These are phyloP conservation scores for Physocladia obscura DNA, from an alignment of 192 early-diverging fungal genomes.

Conservation along the genomic window DNA sequence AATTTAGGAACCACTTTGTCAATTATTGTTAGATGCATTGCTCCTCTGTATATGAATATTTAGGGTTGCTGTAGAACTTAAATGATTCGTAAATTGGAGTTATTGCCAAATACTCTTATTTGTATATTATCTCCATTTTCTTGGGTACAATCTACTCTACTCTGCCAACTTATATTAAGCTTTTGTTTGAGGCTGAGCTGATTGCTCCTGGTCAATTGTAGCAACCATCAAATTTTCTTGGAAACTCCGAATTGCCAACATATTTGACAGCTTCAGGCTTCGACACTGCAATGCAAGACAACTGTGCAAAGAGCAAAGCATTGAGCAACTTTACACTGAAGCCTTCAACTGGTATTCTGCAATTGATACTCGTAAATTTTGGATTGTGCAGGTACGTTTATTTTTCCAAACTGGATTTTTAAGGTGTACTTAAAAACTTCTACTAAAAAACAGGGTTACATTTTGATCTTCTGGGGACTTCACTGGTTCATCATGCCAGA, in stretches of 20 bases:
- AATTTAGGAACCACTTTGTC: background rate
- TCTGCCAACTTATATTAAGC: background rate
- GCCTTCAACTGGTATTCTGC: background rate
- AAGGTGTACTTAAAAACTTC: too few relatives aligned
- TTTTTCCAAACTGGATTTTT: too few relatives aligned
- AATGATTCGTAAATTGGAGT: background rate
- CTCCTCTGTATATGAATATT: background rate
- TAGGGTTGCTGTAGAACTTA: background rate
- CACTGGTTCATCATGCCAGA: too few relatives aligned
- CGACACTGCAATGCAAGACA: too few relatives aligned
- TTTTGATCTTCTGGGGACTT: too few relatives aligned
- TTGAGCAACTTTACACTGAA: background rate
- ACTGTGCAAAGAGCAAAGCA: background rate
- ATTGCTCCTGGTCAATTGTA: too few relatives aligned
- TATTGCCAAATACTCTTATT: background rate
- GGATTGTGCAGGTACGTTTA: too few relatives aligned
- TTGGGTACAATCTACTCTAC: background rate
- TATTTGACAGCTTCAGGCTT: too few relatives aligned
- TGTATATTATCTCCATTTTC: background rate
- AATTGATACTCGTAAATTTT: background rate
- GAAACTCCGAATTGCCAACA: too few relatives aligned
- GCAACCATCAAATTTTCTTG: too few relatives aligned
- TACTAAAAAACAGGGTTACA: too few relatives aligned
- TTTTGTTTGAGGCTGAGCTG: background rate
- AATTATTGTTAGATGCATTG: background rate